These are phyloP conservation scores for Haberlea rhodopensis DNA, from an alignment of 257 asterid species.

Conservation along the genomic window DNA sequence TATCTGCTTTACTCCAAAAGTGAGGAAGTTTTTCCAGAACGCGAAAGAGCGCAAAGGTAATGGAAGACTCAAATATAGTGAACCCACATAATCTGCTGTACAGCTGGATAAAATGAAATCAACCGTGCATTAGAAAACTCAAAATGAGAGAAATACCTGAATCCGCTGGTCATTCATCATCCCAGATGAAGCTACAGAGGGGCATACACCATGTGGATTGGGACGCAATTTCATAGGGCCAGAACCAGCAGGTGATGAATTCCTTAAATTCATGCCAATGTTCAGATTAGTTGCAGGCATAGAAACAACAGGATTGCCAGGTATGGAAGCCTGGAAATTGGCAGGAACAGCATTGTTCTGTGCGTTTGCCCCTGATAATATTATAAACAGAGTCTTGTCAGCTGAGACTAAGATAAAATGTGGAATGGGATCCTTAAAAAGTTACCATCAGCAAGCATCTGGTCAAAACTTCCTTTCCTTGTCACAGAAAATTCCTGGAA, in stretches of 20 bases:
- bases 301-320: slow-evolving; percentile 66
- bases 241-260: slow-evolving; percentile 64
- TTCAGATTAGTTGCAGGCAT: slow-evolving; percentile 74
- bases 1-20: too few species aligned
- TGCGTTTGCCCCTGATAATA: slow-evolving; percentile 63
- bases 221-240: slow-evolving; percentile 65
- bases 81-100: neutral
- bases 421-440: slow-evolving; percentile 19
- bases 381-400: slow-evolving; percentile 21
- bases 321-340: slow-evolving; percentile 51
- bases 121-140: neutral
- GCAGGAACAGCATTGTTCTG: slow-evolving; percentile 50
- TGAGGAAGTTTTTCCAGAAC: too few species aligned
- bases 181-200: slow-evolving; percentile 52
- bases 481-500: slow-evolving; percentile 60
- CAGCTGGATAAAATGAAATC: neutral
- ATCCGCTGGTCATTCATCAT: slow-evolving; percentile 74
- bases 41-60: neutral
- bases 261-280: slow-evolving; percentile 93
- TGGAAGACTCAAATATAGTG: neutral
- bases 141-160: slow-evolving; percentile 46
- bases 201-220: slow-evolving; percentile 48
- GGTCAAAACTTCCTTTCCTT: slow-evolving; percentile 89
- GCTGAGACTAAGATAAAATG: neutral
- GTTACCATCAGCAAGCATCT: slow-evolving; percentile 94